phyloP scores from a whole-genome alignment of 305 asterid species.

The Fraxinus albicans region DNA sequence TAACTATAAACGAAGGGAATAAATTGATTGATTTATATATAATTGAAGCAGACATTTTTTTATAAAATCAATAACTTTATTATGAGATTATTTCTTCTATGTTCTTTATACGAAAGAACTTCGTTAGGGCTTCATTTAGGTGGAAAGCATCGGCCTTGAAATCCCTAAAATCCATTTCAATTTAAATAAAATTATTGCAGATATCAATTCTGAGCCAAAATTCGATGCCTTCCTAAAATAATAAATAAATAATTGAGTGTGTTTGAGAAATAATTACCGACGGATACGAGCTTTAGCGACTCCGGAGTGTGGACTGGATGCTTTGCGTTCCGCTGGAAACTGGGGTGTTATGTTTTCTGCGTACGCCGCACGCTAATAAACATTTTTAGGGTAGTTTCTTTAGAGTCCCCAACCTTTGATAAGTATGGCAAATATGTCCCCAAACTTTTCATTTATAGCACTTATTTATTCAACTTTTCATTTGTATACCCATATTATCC shows the following conservation, averaged over 20 bases:
- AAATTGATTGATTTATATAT: neutral
- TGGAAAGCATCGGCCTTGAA: neutral
- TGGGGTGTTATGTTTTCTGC: neutral
- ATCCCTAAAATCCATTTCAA: neutral
- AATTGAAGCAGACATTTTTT: neutral
- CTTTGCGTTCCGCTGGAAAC: neutral
- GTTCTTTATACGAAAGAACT: neutral
- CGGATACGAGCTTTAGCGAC: neutral
- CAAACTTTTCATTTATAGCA: neutral
- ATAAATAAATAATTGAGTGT: neutral
- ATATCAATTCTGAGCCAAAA: neutral
- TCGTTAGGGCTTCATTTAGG: neutral
- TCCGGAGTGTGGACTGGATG: neutral
- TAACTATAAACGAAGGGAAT: neutral
- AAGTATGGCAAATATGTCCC: neutral
- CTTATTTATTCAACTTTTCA: neutral
- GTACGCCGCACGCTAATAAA: neutral
- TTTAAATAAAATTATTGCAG: neutral
- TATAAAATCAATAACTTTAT: neutral
- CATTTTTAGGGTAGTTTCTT: neutral
- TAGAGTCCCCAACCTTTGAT: neutral
- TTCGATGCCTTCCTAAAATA: neutral
- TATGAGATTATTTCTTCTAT: neutral
- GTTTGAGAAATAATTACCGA: neutral
- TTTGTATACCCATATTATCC: neutral